These are phyloP conservation scores for Boeremia lycopersici DNA, from an alignment of 2,329 filamentous ascomycete species.

Conservation along the genomic window DNA sequence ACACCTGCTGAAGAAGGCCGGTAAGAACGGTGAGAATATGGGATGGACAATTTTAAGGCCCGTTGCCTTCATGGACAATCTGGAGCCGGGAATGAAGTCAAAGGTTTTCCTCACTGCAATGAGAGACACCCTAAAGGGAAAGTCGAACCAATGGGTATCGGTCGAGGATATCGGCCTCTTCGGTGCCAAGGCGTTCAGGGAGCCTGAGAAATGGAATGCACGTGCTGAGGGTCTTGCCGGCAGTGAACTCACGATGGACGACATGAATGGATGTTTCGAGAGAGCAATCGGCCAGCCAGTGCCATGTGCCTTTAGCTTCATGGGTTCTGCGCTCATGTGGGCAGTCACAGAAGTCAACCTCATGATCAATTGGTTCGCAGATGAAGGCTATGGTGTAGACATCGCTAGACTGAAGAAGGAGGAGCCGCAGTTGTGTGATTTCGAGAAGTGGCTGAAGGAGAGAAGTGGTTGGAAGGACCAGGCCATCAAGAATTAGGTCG, in stretches of 20 bases:
- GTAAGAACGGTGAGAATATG: conserved; percentile 55
- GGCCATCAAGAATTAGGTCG: conserved; percentile 17
- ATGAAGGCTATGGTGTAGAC: conserved; percentile 56
- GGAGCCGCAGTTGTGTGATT: conserved; percentile 55
- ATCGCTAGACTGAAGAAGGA: conserved; percentile 50
- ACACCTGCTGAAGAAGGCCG: conserved; percentile 59
- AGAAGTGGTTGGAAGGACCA: conserved; percentile 52
- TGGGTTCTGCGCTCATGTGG: conserved; percentile 51
- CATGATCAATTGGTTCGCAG: conserved; percentile 60
- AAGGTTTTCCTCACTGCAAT: conserved; percentile 57
- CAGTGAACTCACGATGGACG: conserved; percentile 56
- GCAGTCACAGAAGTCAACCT: conserved; percentile 51
- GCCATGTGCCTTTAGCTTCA: conserved; percentile 51
- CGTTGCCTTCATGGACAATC: conserved; percentile 68
- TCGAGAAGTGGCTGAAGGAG: conserved; percentile 56
- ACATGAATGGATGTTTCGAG: conserved; percentile 55
- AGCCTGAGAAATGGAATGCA: conserved; percentile 53
- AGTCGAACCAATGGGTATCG: conserved; percentile 50
- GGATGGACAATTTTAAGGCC: conserved; percentile 67
- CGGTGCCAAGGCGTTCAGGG: conserved; percentile 56
- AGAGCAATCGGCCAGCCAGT: conserved; percentile 52
- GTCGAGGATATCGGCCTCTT: conserved; percentile 59
- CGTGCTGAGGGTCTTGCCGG: conserved; percentile 58
- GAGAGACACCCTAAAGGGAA: conserved; percentile 50
- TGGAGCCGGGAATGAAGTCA: conserved; percentile 54